Base-by-base conservation (phyloP, 345 rosid genomes). In the Gossypium ekmanianum region DNA sequence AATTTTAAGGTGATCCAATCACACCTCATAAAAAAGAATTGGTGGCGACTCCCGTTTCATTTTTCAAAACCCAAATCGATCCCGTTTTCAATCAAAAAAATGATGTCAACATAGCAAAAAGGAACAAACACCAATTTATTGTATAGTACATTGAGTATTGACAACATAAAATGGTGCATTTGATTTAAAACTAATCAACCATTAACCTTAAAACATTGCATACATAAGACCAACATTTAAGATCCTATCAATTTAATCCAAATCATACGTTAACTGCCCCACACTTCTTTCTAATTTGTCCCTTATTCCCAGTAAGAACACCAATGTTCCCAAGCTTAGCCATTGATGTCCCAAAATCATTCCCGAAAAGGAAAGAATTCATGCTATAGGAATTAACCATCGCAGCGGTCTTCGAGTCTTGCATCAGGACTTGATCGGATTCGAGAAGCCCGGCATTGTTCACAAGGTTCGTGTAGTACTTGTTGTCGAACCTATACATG, bases 281-380 rank as follows among this genome's bases (percentile, higher is more conserved):
- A 73, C 97, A 92, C 77, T 76, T 85, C 79, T 67, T 84, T 82
- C 94, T 89, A 76, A 94, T 82, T 57, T 90, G 83, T 16, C 97
- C 97, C 41, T 85, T 75, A 11, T 43, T 57, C 76, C 97, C 94
- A 0, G 91, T 88, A 52, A 91, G 79, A 43, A 91, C 76, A 16
- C 94, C 97, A 2, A 92, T 62, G 13, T 83, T 87, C 7, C 88
- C 84, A 55, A 91, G 75, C 87, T 88, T 91, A 20, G 83, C 83
- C 98, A 92, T 92, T 1, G 97, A 92, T 18, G 85, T 76, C 13
- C 86, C 90, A 12, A 92, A 91, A 73, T 92, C 94, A 61, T 41
- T 85, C 26, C 77, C 78, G 81, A 92, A 91, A 45, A 83, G 81
- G 74, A 65, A 83, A 0, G 87, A 88, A 56, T 87, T 74, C 47